Evolutionary conservation across 1,284 basidiomycete species (phyloP).

Genomic region (Irpex rosettiformis): DNA sequence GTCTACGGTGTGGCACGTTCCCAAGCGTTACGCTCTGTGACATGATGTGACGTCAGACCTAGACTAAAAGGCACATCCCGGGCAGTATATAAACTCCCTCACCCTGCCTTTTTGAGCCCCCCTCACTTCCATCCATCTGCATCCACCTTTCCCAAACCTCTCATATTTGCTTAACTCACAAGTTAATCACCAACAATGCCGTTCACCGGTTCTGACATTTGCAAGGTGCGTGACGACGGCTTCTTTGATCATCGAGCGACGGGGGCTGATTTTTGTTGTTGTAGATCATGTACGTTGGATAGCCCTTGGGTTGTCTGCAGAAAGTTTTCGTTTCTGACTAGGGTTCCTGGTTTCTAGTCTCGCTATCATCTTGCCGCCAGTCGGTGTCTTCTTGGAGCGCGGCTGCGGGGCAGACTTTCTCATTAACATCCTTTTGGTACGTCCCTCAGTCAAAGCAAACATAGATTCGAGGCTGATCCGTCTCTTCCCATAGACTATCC

Average conservation of each 20-base stretch:
- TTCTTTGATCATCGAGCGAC: neutral
- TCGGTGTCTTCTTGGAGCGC: conserved; percentile 78
- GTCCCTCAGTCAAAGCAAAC: conserved; percentile 15
- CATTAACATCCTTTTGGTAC: conserved; percentile 64
- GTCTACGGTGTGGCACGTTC: neutral
- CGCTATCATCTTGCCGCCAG: conserved; percentile 72
- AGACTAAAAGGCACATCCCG: neutral
- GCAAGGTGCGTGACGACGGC: conserved; percentile 54
- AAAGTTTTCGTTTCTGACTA: conserved; percentile 2
- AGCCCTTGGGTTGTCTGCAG: neutral
- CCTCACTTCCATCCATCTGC: conserved; percentile 4
- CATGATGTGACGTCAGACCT: neutral
- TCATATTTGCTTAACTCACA: conserved; percentile 7
- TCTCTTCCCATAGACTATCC: conserved; percentile 40
- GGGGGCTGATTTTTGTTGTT: neutral
- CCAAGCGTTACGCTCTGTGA: neutral
- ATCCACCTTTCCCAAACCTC: too few relatives aligned
- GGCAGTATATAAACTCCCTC: neutral
- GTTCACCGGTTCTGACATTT: conserved; percentile 69
- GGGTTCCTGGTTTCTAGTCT: conserved; percentile 34
- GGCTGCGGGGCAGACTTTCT: conserved; percentile 69
- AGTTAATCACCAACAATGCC: conserved; percentile 46
- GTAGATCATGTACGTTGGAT: conserved; percentile 31
- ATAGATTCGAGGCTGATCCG: neutral
- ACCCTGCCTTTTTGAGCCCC: neutral